These are phyloP conservation scores for Eucalyptus curtisii DNA, from an alignment of 345 rosid genomes.

Conservation along the genomic window DNA sequence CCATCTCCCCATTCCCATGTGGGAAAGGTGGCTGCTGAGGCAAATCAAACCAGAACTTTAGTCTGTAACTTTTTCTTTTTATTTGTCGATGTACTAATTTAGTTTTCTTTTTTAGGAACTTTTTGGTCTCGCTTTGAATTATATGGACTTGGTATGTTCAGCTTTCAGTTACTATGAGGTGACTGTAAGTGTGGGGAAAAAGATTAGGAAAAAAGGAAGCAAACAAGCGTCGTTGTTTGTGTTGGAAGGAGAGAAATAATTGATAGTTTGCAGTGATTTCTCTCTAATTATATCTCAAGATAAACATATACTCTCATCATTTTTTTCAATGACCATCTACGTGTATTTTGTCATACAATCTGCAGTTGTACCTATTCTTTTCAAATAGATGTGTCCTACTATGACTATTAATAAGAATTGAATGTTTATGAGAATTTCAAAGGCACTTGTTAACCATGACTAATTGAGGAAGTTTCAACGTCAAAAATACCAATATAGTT, in stretches of 20 bases:
- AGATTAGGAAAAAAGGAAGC: no score
- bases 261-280: neutral
- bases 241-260: neutral
- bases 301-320: neutral
- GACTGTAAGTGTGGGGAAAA: no score
- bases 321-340: no score
- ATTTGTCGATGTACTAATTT: no score
- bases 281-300: neutral
- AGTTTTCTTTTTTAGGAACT: no score
- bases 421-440: neutral
- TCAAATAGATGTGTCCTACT: neutral
- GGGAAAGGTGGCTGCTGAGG: accelerated
- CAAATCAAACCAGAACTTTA: no score
- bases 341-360: neutral
- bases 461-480: neutral
- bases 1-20: no score
- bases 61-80: no score
- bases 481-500: neutral
- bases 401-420: neutral
- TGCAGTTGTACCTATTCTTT: neutral
- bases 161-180: no score
- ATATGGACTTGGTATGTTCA: no score
- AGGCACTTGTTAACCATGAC: neutral
- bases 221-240: neutral
- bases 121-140: no score